Conservation (phyloP, 768 basidiomycete genomes). For the Termitomyces sp. region DNA sequence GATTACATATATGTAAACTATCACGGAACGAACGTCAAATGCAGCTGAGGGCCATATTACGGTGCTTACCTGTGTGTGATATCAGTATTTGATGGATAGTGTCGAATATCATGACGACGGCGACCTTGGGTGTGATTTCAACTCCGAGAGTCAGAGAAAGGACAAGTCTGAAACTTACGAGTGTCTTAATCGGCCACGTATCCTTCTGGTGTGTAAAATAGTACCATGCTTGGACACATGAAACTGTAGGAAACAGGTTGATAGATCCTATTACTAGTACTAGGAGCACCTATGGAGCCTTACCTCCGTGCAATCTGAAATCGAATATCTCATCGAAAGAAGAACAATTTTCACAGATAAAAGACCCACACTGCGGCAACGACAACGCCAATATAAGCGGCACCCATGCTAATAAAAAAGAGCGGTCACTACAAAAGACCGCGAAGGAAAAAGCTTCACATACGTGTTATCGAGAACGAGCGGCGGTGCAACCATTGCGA, state of each 20-base stretch:
- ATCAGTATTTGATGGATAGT: slow-evolving; percentile 52
- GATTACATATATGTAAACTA: slow-evolving; percentile 48
- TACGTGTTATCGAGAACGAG: slow-evolving; percentile 20
- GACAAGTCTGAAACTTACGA: slow-evolving; percentile 30
- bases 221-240: slow-evolving; percentile 51
- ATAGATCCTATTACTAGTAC: background rate
- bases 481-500: slow-evolving; percentile 8
- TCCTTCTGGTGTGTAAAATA: slow-evolving; percentile 52
- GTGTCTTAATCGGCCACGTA: slow-evolving; percentile 40
- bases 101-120: slow-evolving; percentile 44
- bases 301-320: slow-evolving; percentile 49
- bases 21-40: background rate
- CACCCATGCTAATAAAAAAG: slow-evolving; percentile 41
- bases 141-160: background rate
- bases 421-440: background rate
- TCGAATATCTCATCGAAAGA: background rate
- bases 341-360: background rate
- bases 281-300: slow-evolving; percentile 2
- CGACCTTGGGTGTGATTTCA: slow-evolving; percentile 35
- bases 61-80: slow-evolving; percentile 41
- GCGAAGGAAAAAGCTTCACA: slow-evolving; percentile 1
- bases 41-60: background rate
- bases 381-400: slow-evolving; percentile 47
- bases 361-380: slow-evolving; percentile 45
- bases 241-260: slow-evolving; percentile 32